Evolutionary conservation across 78 protist genomes (phyloP).

Genomic region (Dictyostelium capitatum): DNA sequence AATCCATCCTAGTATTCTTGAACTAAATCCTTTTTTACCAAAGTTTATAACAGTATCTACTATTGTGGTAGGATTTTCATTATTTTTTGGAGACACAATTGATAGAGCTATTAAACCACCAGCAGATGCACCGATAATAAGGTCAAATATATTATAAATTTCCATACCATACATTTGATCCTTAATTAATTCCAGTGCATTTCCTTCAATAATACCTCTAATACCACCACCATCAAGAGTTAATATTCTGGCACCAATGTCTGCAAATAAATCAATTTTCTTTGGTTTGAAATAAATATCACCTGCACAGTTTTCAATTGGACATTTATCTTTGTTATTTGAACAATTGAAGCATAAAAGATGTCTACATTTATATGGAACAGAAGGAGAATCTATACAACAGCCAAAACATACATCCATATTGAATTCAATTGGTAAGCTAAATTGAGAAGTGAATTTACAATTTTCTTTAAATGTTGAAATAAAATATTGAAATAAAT

Average conservation of each 20-base stretch:
- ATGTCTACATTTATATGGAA: too few species aligned
- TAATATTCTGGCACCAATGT: constrained; percentile 29
- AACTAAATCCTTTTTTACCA: background rate
- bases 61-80: background rate
- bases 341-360: too few species aligned
- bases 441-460: too few species aligned
- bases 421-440: too few species aligned
- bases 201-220: constrained; percentile 17
- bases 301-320: background rate
- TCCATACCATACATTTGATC: background rate
- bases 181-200: background rate
- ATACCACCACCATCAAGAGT: constrained; percentile 67
- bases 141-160: background rate
- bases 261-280: background rate
- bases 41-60: background rate
- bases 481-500: too few species aligned
- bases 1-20: too few species aligned
- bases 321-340: background rate
- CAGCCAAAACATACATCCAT: too few species aligned
- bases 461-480: too few species aligned
- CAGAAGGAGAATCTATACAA: too few species aligned
- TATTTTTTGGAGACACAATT: background rate
- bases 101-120: background rate
- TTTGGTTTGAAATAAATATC: background rate
- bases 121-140: constrained; percentile 17